These are phyloP conservation scores for Leccinum uliginosum DNA, from an alignment of 768 basidiomycete species.

Conservation along the genomic window DNA sequence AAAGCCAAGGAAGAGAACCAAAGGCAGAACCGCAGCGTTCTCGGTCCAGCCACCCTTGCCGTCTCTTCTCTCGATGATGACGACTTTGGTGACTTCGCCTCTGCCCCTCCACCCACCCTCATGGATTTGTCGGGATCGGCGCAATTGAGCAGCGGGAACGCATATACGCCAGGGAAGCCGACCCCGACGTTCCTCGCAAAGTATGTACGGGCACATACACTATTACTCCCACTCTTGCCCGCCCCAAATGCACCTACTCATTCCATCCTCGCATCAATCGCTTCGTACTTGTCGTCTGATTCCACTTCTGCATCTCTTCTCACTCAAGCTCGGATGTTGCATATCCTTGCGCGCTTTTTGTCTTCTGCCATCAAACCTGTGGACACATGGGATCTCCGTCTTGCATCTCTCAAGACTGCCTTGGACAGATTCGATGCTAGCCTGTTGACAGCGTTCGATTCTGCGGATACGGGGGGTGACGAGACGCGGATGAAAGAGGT, in stretches of 20 bases:
- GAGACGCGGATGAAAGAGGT: slow-evolving; percentile 77
- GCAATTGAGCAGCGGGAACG: slow-evolving; percentile 11
- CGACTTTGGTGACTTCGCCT: slow-evolving; percentile 86
- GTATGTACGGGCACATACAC: slow-evolving; percentile 61
- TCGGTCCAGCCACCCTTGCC: slow-evolving; percentile 55
- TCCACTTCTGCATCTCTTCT: slow-evolving; percentile 39
- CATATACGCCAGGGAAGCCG: slow-evolving; percentile 19
- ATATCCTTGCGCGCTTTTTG: slow-evolving; percentile 71
- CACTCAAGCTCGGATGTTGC: slow-evolving; percentile 64
- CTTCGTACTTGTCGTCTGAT: slow-evolving; percentile 43
- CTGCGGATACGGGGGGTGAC: slow-evolving; percentile 70
- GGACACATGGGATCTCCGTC: slow-evolving; percentile 57
- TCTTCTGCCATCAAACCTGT: slow-evolving; percentile 69
- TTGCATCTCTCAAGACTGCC: slow-evolving; percentile 64
- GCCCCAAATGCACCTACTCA: slow-evolving; percentile 63
- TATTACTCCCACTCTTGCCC: slow-evolving; percentile 57
- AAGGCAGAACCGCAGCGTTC: slow-evolving; percentile 29
- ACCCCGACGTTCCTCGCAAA: slow-evolving; percentile 43
- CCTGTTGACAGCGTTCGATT: slow-evolving; percentile 84
- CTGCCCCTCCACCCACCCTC: slow-evolving; percentile 28
- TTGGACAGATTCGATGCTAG: slow-evolving; percentile 87
- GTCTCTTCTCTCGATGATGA: slow-evolving; percentile 56
- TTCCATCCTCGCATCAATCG: slow-evolving; percentile 49
- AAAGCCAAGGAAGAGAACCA: slow-evolving; percentile 35
- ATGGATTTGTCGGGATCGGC: slow-evolving; percentile 16